Percentiles rank a stretch among this genome's conserved stretches.
phyloP scores from a whole-genome alignment of 352 stramenopile genomes.

The Phytophthora fragariae region DNA sequence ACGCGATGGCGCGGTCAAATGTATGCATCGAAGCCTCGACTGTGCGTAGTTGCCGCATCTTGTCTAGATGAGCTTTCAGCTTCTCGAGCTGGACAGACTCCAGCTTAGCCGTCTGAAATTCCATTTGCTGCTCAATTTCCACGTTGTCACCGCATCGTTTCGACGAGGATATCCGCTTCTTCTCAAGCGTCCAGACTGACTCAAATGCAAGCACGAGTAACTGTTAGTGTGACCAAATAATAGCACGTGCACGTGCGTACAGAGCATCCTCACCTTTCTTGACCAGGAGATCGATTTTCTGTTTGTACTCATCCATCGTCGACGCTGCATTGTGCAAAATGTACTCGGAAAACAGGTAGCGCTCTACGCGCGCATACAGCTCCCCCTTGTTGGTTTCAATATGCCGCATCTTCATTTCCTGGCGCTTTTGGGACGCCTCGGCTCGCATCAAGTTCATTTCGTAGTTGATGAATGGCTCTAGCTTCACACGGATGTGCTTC shows the following conservation, averaged over 20 bases:
- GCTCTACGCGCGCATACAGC: constrained; percentile 72
- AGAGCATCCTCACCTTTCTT: constrained; percentile 65
- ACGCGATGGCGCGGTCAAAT: constrained; percentile 80
- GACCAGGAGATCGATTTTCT: constrained; percentile 68
- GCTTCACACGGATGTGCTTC: constrained; percentile 71
- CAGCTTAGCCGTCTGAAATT: constrained; percentile 80
- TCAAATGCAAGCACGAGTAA: constrained; percentile 5
- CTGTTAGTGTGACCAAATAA: background rate
- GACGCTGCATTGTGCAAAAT: constrained; percentile 74
- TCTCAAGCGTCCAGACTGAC: constrained; percentile 67
- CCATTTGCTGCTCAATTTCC: constrained; percentile 61
- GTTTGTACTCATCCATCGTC: constrained; percentile 63
- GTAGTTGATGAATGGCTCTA: constrained; percentile 85
- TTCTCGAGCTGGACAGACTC: constrained; percentile 69
- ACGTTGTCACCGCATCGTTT: constrained; percentile 70
- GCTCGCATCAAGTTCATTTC: constrained; percentile 85
- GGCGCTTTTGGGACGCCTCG: constrained; percentile 78
- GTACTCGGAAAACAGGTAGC: constrained; percentile 84
- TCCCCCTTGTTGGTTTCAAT: constrained; percentile 88
- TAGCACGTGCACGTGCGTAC: background rate
- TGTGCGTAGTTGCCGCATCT: constrained; percentile 77
- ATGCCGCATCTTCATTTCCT: constrained; percentile 87
- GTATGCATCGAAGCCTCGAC: constrained; percentile 82
- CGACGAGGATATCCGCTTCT: constrained; percentile 59
- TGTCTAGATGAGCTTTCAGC: constrained; percentile 72